These are phyloP conservation scores for Candida odintsovae DNA, from an alignment of 805 yeast species.

Conservation along the genomic window DNA sequence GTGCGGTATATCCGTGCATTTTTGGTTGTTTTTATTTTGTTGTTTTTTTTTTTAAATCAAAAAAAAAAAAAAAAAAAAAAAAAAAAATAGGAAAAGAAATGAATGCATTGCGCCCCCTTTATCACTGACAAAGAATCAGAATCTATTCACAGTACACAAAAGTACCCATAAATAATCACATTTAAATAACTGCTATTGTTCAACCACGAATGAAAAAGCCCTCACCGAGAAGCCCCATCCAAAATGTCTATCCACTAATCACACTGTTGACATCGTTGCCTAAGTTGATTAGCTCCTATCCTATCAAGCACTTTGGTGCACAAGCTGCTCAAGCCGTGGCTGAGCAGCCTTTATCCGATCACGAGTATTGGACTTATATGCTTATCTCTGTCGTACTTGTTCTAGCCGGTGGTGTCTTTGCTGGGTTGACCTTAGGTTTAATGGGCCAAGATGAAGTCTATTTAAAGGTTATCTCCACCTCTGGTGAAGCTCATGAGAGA, in stretches of 20 bases:
- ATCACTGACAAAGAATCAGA: not conserved
- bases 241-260: not conserved
- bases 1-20: no score
- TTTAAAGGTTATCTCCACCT: slow-evolving; percentile 78
- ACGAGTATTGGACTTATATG: slow-evolving; percentile 23
- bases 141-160: not conserved
- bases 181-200: not conserved
- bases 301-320: not conserved
- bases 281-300: not conserved
- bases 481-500: slow-evolving; percentile 74
- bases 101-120: not conserved
- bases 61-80: no score
- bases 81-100: no score
- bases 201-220: not conserved
- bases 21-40: no score
- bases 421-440: slow-evolving; percentile 87
- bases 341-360: slow-evolving; percentile 10
- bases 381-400: slow-evolving; percentile 54
- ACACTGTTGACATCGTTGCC: not conserved
- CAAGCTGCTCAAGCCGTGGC: not conserved
- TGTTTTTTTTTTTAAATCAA: no score
- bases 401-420: slow-evolving; percentile 82
- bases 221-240: not conserved
- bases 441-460: slow-evolving; percentile 99
- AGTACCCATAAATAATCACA: not conserved